Conservation (phyloP, 257 asterid genomes). For the Solanum okadae region DNA sequence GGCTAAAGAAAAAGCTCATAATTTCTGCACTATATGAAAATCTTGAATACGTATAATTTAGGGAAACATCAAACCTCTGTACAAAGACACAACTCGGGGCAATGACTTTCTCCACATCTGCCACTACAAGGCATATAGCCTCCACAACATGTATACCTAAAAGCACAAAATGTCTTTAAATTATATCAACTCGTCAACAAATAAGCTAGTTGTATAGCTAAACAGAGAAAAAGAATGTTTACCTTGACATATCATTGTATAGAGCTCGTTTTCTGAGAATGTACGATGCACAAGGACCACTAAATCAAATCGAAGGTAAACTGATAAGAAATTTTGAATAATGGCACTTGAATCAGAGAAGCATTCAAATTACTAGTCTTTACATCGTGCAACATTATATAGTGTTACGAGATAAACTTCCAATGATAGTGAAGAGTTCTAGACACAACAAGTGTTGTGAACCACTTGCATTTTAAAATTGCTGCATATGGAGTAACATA, state of each 20-base stretch:
- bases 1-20: neutral
- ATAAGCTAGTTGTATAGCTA: neutral
- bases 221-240: neutral
- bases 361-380: neutral
- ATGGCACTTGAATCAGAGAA: neutral
- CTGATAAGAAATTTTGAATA: neutral
- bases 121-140: constrained; percentile 45
- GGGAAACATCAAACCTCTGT: constrained; percentile 18
- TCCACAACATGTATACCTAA: constrained; percentile 33
- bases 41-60: neutral
- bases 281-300: constrained; percentile 38
- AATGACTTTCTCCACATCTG: constrained; percentile 27
- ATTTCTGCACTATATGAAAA: neutral
- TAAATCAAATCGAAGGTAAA: neutral
- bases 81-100: constrained; percentile 36
- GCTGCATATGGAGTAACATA: no score
- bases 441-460: no score
- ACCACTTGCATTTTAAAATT: no score
- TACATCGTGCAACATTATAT: neutral
- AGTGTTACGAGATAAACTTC: neutral
- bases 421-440: neutral
- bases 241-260: constrained; percentile 34
- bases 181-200: neutral
- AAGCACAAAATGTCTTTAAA: neutral
- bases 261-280: constrained; percentile 36